A percentile compares a stretch with the other conserved stretches of the same genome.
phyloP scores from a whole-genome alignment of 805 yeast genomes.

The Brettanomyces nanus region DNA sequence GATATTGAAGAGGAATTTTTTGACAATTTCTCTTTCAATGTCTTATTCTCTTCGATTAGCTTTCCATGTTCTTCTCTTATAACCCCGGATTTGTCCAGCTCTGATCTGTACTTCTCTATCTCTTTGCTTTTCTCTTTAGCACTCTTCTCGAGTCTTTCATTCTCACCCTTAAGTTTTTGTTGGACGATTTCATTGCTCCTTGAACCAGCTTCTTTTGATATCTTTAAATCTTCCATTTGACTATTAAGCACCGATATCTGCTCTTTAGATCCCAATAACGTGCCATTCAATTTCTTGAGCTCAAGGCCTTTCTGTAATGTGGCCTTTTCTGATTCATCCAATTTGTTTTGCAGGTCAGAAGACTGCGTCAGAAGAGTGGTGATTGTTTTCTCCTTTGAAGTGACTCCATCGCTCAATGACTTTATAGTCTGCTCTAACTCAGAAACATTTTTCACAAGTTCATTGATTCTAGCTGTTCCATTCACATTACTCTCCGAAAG shows the following conservation, averaged over 20 bases:
- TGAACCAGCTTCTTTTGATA: background rate
- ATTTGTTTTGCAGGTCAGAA: background rate
- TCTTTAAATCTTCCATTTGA: background rate
- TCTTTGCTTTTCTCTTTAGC: background rate
- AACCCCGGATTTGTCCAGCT: background rate
- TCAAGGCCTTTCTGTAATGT: too few relatives aligned
- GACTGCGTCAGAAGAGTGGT: background rate
- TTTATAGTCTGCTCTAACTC: background rate
- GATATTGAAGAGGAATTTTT: too few relatives aligned
- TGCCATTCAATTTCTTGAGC: too few relatives aligned
- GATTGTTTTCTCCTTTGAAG: background rate
- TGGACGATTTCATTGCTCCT: too few relatives aligned
- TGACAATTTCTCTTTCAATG: background rate
- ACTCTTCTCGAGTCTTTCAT: background rate
- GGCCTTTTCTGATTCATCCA: constrained; percentile 2
- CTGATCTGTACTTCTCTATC: background rate
- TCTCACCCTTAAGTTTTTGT: too few relatives aligned
- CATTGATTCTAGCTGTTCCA: background rate
- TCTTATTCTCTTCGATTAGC: background rate
- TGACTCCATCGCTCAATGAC: background rate
- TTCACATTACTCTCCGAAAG: background rate
- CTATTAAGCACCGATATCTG: too few relatives aligned
- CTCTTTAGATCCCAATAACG: too few relatives aligned
- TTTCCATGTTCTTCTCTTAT: background rate
- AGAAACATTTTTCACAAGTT: background rate